These are phyloP conservation scores for Suillus spraguei DNA, from an alignment of 768 basidiomycete genomes.

Conservation along the genomic window DNA sequence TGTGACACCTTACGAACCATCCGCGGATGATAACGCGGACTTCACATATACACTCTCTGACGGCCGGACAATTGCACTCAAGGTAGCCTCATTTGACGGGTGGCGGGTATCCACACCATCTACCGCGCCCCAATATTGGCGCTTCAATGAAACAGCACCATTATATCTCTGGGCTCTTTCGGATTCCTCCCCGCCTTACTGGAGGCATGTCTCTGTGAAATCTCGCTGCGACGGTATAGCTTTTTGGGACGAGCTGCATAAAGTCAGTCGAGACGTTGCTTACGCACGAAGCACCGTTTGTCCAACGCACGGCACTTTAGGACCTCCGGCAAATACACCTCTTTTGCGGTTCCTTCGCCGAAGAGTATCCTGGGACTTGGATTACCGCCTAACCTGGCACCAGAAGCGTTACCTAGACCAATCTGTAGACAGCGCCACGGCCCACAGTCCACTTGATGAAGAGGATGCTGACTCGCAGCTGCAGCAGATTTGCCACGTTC, in stretches of 20 bases:
- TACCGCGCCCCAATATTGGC: slow-evolving; percentile 65
- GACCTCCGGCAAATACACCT: slow-evolving; percentile 30
- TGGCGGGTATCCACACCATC: slow-evolving; percentile 48
- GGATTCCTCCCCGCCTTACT: slow-evolving; percentile 52
- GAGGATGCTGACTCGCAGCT: slow-evolving; percentile 44
- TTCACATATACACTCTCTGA: slow-evolving; percentile 48
- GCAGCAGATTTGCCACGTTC: slow-evolving; percentile 51
- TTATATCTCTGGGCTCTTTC: slow-evolving; percentile 62
- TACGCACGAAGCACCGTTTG: slow-evolving; percentile 26
- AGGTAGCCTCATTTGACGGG: slow-evolving; percentile 42
- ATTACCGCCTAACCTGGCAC: slow-evolving; percentile 66
- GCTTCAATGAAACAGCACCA: slow-evolving; percentile 55
- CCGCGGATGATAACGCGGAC: slow-evolving; percentile 42
- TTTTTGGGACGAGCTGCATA: slow-evolving; percentile 63
- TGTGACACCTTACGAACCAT: slow-evolving; percentile 56
- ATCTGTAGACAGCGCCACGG: slow-evolving; percentile 45
- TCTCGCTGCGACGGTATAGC: slow-evolving; percentile 40
- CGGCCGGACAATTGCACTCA: slow-evolving; percentile 49
- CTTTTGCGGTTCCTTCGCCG: slow-evolving; percentile 59
- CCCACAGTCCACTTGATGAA: slow-evolving; percentile 51
- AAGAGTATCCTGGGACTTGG: slow-evolving; percentile 56
- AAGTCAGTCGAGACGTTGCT: slow-evolving; percentile 44
- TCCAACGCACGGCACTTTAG: slow-evolving; percentile 22
- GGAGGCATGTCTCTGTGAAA: slow-evolving; percentile 49
- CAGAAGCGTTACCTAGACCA: slow-evolving; percentile 67